These are phyloP conservation scores for Funneliformis caledonium DNA, from an alignment of 371 early-diverging fungal species.

Conservation along the genomic window DNA sequence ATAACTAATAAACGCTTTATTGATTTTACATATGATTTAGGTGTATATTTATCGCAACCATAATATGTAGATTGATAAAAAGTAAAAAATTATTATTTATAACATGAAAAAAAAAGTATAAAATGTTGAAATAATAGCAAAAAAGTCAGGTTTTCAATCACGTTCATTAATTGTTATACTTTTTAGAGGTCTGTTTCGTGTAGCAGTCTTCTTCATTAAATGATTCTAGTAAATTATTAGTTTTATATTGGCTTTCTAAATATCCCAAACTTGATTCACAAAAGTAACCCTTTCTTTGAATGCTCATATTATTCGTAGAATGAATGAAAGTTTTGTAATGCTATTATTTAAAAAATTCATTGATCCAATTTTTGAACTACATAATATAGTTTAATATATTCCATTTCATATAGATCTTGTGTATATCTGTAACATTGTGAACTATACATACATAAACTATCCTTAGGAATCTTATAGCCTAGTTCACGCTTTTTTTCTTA, in stretches of 20 bases:
- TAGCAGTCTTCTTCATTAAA: slow-evolving; percentile 11
- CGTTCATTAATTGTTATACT: too few species aligned
- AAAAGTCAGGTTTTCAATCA: too few species aligned
- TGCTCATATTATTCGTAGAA: slow-evolving; percentile 27
- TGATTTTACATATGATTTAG: too few species aligned
- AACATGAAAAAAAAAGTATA: too few species aligned
- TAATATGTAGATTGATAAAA: too few species aligned
- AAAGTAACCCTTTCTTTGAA: slow-evolving; percentile 20
- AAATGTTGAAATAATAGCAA: too few species aligned
- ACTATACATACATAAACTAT: slow-evolving; percentile 19
- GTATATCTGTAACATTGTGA: slow-evolving; percentile 16
- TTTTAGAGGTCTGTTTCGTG: slow-evolving; percentile 16
- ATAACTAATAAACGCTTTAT: too few species aligned
- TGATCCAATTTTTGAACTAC: slow-evolving; percentile 13
- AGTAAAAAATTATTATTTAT: too few species aligned
- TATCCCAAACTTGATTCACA: slow-evolving; percentile 11
- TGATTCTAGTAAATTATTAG: background rate
- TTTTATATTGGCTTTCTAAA: slow-evolving; percentile 26
- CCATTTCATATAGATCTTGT: slow-evolving; percentile 18
- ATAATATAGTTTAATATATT: slow-evolving; percentile 20
- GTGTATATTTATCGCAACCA: too few species aligned
- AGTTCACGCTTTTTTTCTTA: slow-evolving; percentile 21
- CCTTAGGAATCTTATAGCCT: slow-evolving; percentile 25
- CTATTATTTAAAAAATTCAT: background rate
- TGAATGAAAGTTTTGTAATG: slow-evolving; percentile 13